phyloP scores from a whole-genome alignment of 129 eudicot species.

The Tanacetum coccineum region DNA sequence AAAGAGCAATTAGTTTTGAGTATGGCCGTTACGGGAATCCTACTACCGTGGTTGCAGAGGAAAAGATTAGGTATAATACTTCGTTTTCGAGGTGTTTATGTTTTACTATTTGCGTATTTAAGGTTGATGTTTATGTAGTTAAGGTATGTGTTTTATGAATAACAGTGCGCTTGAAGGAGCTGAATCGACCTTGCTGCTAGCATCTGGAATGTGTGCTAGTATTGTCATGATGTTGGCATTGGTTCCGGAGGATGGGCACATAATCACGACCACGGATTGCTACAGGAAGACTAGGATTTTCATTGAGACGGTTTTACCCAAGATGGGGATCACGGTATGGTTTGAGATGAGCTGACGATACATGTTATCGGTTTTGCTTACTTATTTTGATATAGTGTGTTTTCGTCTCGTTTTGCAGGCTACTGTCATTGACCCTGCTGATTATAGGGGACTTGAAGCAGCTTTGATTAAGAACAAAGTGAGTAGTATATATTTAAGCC shows the following conservation, averaged over 20 bases:
- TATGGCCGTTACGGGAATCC: constrained; percentile 93
- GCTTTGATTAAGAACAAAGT: constrained; percentile 56
- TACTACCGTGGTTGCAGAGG: constrained; percentile 66
- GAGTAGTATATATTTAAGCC: constrained; percentile 22
- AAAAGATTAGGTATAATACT: constrained; percentile 66
- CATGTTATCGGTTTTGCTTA: too few species aligned
- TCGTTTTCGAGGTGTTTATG: background rate
- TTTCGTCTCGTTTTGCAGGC: constrained; percentile 15
- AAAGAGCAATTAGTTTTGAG: constrained; percentile 65
- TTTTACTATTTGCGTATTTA: background rate
- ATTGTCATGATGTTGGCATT: constrained; percentile 77
- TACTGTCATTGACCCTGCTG: constrained; percentile 82
- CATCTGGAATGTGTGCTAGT: constrained; percentile 97
- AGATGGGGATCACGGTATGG: constrained; percentile 77
- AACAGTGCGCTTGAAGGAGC: constrained; percentile 97
- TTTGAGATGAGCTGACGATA: background rate
- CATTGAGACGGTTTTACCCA: constrained; percentile 80
- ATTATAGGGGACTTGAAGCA: constrained; percentile 54
- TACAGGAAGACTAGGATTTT: constrained; percentile 81
- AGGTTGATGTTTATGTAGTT: background rate
- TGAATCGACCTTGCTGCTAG: constrained; percentile 77
- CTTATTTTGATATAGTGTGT: too few species aligned
- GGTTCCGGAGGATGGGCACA: constrained; percentile 93
- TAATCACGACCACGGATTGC: constrained; percentile 89
- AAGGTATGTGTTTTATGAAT: background rate